Evolutionary conservation across 495 filamentous ascomycete genomes (phyloP), one percentile per base, ranked within the genome.

Genomic region (Pyronema domesticum): DNA sequence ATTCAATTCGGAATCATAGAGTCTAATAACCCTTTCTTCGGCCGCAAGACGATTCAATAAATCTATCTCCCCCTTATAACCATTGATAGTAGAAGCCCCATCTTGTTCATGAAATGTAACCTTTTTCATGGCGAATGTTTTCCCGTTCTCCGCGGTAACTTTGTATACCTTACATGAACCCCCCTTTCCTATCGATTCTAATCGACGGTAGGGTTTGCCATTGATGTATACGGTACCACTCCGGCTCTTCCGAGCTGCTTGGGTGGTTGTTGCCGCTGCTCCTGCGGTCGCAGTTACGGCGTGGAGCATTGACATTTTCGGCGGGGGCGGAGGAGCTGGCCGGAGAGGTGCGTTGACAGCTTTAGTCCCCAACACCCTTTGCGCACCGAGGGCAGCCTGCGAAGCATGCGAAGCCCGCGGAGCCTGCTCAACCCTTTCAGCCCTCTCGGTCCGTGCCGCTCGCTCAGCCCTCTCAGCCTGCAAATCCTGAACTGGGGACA

Each of bases 41-140:
- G 83, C 82, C 34, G 80, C 74, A 33, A 98, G 68, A 61, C 83
- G 85, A 60, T 79, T 81, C 17, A 98, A 73, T 11, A 98, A 72
- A 60, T 96, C 91, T 57, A 98, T 98, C 68, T 98, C 91, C 30
- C 93, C 91, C 67, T 95, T 95, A 70, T 87, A 98, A 0, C 93
- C 93, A 55, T 77, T 71, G 55, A 98, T 77, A 2, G 85, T 82
- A 8, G 74, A 67, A 55, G 89, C 85, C 62, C 95, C 89, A 33
- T 66, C 63, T 40, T 63, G 56, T 55, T 87, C 84, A 59, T 94
- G 86, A 13, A 96, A 74, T 3, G 88, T 86, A 4, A 96, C 91
- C 43, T 86, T 76, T 70, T 98, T 98, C 53, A 98, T 70, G 1
- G 91, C 91, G 62, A 95, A 86, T 64, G 91, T 84, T 68, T 88